Percentiles rank a stretch among this genome's conserved stretches.
Evolutionary conservation across 2,329 filamentous ascomycete species (phyloP).

Genomic region (Fusarium coicis): DNA sequence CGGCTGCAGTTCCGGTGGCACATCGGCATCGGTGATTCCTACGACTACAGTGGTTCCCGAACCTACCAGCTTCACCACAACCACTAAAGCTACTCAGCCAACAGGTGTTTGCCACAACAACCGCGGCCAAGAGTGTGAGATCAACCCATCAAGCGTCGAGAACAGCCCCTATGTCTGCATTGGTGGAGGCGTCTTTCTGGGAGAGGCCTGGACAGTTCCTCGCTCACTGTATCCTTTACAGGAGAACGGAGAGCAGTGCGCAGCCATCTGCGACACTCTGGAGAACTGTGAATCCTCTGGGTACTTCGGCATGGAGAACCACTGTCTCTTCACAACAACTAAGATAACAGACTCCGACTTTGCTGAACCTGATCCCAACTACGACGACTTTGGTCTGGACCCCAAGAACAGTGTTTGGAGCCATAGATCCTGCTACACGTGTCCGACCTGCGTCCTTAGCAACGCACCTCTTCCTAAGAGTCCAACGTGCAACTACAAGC

Average conservation of each 20-base stretch:
- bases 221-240: conserved; percentile 8
- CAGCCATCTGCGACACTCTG: conserved; percentile 12
- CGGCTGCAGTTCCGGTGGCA: neutral
- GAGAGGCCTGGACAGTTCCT: neutral
- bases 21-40: neutral
- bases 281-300: conserved; percentile 3
- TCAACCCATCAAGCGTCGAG: neutral
- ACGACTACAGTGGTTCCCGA: neutral
- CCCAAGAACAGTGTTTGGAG: conserved; percentile 3
- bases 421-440: conserved; percentile 13
- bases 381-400: neutral
- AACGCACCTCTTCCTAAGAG: neutral
- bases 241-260: conserved; percentile 7
- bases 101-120: neutral
- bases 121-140: conserved; percentile 11
- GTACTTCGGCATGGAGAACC: conserved; percentile 4
- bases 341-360: neutral
- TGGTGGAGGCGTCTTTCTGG: neutral
- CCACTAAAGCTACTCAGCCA: neutral
- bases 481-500: conserved; percentile 1
- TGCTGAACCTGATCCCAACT: neutral
- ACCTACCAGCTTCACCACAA: neutral
- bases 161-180: neutral
- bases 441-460: neutral
- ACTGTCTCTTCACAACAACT: conserved; percentile 5